Base-by-base conservation (phyloP, 139 green algal genomes). In the Chlamydomonas applanata region DNA sequence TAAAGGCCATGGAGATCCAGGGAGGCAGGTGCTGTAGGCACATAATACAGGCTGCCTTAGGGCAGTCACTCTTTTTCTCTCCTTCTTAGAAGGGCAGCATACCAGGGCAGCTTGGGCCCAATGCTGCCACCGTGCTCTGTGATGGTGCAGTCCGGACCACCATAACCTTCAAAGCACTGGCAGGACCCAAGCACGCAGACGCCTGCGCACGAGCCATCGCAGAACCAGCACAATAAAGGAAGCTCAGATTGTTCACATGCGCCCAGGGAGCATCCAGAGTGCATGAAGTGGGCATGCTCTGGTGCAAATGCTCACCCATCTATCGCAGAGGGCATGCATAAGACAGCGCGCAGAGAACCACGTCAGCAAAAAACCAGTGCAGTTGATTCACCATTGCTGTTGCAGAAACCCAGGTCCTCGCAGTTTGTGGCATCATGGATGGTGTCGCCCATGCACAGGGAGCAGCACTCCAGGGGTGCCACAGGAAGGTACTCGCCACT, bases 381-480 rank as follows among this genome's bases (percentile, higher is more conserved):
- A 16, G 17, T 17, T 16, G 16, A 57, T 64, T 35, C 35, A 80
- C 80, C 90, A 95, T 61, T 75, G 73, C 56, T 83, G 77, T 0
- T 49, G 40, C 40, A 49, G 40, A 49, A 49, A 11, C 40, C 40
- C 40, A 93, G 83, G 63, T 90, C 85, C 2, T 62, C 76, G 65
- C 89, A 93, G 59, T 82, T 71, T 34, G 77, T 56, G 24, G 78
- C 69, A 66, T 84, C 73, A 35, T 83, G 81, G 1, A 87, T 72
- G 44, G 77, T 77, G 27, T 64, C 59, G 57, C 77, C 73, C 13
- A 95, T 46, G 79, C 89, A 95, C 14, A 85, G 62, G 54, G 81
- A 82, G 85, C 90, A 95, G 82, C 90, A 95, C 69, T 87, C 59
- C 0, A 86, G 79, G 1, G 89, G 89, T 1, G 78, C 87, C 16